Evolutionary conservation across 495 filamentous ascomycete genomes (phyloP), one percentile per base, ranked within the genome.

Genomic region (Xylaria acuta): DNA sequence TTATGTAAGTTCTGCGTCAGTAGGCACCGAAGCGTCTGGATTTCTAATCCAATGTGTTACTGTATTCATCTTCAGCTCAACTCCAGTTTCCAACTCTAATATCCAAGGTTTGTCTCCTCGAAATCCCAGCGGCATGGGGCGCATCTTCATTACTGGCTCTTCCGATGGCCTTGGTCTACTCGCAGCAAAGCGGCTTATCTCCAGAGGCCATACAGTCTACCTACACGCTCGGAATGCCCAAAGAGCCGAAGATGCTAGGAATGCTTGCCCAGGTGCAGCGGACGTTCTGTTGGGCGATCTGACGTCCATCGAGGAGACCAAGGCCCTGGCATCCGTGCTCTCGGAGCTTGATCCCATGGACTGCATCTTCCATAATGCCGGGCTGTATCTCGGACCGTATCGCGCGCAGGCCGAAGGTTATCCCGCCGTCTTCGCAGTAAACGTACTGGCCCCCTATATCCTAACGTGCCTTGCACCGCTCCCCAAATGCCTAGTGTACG

Each of bases 341-440:
- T 87, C 88, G 74, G 76, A 79, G 47, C 75, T 79, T 0, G 84
- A 84, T 0, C 81, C 82, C 11, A 89, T 87, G 80, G 88, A 90
- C 71, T 78, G 83, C 27, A 83, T 90, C 34, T 82, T 90, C 32
- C 89, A 90, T 79, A 90, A 89, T 71, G 88, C 88, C n/a, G 81
- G 78, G 1, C 53, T 80, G n/a, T 80, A 75, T 73, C 30, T 67
- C 20, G 87, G 85, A 41, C 83, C 84, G 1, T 81, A 78, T 25
- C 71, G 66, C 32, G 74, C 64, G 20, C 81, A 82, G 30, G 79
- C 81, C 18, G 84, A 89, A 56, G 84, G 85, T 0, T 79, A 89
- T 38, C 85, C 87, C 0, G 82, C 81, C 0, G 80, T 86, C 0
- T 89, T 90, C 65, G 82, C 87, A 2, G 84, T 89, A 45, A 90